Evolutionary conservation across 1,139 yeast species (phyloP).

Genomic region (Geotrichum klebahnii): DNA sequence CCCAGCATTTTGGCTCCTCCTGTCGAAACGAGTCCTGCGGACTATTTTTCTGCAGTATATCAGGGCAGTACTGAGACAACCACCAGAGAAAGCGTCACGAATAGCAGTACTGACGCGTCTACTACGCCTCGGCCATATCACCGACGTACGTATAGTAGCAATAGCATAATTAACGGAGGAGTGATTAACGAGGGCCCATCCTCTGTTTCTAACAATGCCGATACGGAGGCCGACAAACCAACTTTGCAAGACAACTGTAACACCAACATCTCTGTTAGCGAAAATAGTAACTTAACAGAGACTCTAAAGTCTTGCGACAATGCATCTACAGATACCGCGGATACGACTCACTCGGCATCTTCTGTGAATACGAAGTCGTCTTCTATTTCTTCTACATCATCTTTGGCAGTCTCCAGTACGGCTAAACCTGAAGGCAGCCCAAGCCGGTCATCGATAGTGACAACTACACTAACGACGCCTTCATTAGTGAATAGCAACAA

Average conservation of each 20-base stretch:
- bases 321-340: slow-evolving; percentile 2
- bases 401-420: background rate
- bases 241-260: too few species aligned
- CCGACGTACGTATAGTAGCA: slow-evolving; percentile 19
- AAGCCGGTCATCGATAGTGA: background rate
- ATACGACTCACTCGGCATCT: background rate
- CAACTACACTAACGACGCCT: slow-evolving; percentile 7
- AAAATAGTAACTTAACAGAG: slow-evolving; percentile 2
- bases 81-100: too few species aligned
- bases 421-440: too few species aligned
- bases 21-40: slow-evolving; percentile 2
- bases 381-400: background rate
- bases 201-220: slow-evolving; percentile 5
- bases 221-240: too few species aligned
- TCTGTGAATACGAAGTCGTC: background rate
- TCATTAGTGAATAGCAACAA: slow-evolving; percentile 1
- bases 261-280: too few species aligned
- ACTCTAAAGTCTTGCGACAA: background rate
- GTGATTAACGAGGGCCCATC: slow-evolving; percentile 12
- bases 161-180: slow-evolving; percentile 20
- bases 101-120: slow-evolving; percentile 2
- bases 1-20: slow-evolving; percentile 22
- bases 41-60: slow-evolving; percentile 1
- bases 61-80: slow-evolving; percentile 3
- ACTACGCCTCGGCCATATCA: slow-evolving; percentile 14